Base-by-base conservation (phyloP, 2,329 filamentous ascomycete species). In the Scedosporium boydii region DNA sequence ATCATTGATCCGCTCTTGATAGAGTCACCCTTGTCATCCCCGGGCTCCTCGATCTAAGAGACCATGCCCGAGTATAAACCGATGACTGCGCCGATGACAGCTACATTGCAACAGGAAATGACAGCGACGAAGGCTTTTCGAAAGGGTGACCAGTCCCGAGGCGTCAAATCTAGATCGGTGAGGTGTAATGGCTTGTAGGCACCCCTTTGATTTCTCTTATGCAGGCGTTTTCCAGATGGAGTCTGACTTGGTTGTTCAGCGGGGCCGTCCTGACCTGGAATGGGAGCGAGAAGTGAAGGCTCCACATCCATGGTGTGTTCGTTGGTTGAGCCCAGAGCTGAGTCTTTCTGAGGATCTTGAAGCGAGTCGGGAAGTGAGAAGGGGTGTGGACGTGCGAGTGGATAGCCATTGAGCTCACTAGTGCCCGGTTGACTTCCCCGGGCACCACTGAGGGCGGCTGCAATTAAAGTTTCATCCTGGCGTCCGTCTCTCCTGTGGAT, bases 21-120 rank as follows among this genome's bases (percentile, higher is more conserved):
- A 64, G 83, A 79, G 68, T 91, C 88, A 55, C 83, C 75, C 64
- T 86, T 80, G 67, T 92, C 88, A 26, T 85, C 85, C 65, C 93
- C 83, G 68, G 86, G 87, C 71, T 91, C 91, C 70, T 92, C 89
- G 27, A 93, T 90, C 3, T 86, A 84, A n/a, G 89, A 88, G 0
- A 91, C 88, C 67, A 91, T 82, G 3, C 89, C 90, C 62, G 88
- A 87, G 70, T 92, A 93, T 23, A 92, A 88, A 0, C 90, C 89
- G 63, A 90, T 77, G 23, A 91, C 77, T 27, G 89, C 76, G 0
- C 89, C 89, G 56, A 92, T 79, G 61, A 91, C 76, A 14, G 87
- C 85, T 5, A 89, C 91, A 67, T 89, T 91, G 66, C 88, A 76
- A 69, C 90, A 93, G 9, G 88, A 85, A 63, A 91, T 83, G 3